Evolutionary conservation across 164 flowering plant genomes (phyloP), one percentile per base, ranked within the genome.

Genomic region (Umbilicus rupestris): DNA sequence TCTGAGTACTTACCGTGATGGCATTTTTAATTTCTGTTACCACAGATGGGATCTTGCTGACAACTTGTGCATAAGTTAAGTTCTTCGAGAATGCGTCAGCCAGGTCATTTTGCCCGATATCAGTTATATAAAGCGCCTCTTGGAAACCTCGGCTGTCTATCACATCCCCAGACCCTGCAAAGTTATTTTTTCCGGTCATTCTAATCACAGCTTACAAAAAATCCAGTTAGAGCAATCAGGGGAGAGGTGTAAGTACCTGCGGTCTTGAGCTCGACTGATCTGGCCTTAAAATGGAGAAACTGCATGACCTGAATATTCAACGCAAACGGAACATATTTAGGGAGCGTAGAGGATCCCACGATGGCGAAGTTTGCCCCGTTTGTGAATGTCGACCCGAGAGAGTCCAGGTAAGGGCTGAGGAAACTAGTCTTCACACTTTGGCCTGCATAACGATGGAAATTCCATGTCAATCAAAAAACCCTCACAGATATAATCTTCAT

Each of bases 81-180:
- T 80, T 79, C 55, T 86, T 80, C 31, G 82, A 41, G 63, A 85
- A 87, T 12, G 87, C 74, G 74, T 83, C 83, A 19, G 85, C 79
- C 24, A 87, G 65, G 77, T 87, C 93, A 52, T 87, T 87, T 55
- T 85, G 93, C 47, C 92, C 92, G 37, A 87, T 84, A 68, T 85
- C 89, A 33, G 82, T 79, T 78, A 83, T 77, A 79, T 82, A 82
- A 49, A 85, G 84, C n/a, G 93, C 90, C 30, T 74, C 77, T 1
- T 73, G 49, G 63, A 85, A 84, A 3, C 82, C 83, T 15, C 62
- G 79, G 8, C 78, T 82, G 33, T 66, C 66, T 28, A 83, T 64
- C 39, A 73, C 50, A 64, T 46, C 24, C 66, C 30, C 15, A 5
- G 69, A 62, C 55, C 86, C 85, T 82, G 41, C 30, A 68, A 17